These are phyloP conservation scores for Saccharomycopsis fermentans DNA, from an alignment of 805 yeast species.

Conservation along the genomic window DNA sequence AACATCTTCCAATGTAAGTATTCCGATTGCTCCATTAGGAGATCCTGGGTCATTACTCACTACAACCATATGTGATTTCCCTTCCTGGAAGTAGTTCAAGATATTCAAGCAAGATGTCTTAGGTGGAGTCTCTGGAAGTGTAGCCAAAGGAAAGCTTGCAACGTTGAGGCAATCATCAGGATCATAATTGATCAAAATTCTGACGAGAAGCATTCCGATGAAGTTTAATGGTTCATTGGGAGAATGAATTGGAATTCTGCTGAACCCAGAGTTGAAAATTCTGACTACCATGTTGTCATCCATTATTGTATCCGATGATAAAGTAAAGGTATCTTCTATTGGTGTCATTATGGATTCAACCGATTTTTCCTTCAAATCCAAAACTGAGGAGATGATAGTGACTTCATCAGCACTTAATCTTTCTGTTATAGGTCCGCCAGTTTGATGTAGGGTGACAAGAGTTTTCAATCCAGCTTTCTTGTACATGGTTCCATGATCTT, in stretches of 20 bases:
- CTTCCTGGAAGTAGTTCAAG: slow-evolving; percentile 93
- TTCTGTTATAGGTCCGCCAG: slow-evolving; percentile 76
- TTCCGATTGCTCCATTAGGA: slow-evolving; percentile 79
- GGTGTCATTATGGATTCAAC: slow-evolving; percentile 92
- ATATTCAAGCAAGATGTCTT: slow-evolving; percentile 91
- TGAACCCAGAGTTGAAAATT: slow-evolving; percentile 87
- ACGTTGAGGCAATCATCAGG: slow-evolving; percentile 94
- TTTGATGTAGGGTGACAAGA: slow-evolving; percentile 81
- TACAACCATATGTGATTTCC: slow-evolving; percentile 94
- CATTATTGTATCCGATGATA: slow-evolving; percentile 71
- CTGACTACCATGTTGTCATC: slow-evolving; percentile 82
- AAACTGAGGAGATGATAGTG: slow-evolving; percentile 86
- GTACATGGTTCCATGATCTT: slow-evolving; percentile 93
- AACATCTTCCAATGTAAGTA: slow-evolving; percentile 91
- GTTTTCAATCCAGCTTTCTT: slow-evolving; percentile 90
- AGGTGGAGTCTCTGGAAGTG: slow-evolving; percentile 87
- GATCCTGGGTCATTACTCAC: slow-evolving; percentile 82
- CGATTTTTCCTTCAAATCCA: slow-evolving; percentile 85
- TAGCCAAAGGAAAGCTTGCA: slow-evolving; percentile 88
- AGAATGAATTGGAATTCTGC: slow-evolving; percentile 86
- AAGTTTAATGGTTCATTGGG: slow-evolving; percentile 86
- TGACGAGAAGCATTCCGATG: slow-evolving; percentile 88
- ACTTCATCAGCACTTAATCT: slow-evolving; percentile 91
- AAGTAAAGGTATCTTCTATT: slow-evolving; percentile 76
- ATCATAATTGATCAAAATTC: slow-evolving; percentile 88